phyloP scores from a whole-genome alignment of 164 flowering plant genomes.

The Buxus sempervirens region DNA sequence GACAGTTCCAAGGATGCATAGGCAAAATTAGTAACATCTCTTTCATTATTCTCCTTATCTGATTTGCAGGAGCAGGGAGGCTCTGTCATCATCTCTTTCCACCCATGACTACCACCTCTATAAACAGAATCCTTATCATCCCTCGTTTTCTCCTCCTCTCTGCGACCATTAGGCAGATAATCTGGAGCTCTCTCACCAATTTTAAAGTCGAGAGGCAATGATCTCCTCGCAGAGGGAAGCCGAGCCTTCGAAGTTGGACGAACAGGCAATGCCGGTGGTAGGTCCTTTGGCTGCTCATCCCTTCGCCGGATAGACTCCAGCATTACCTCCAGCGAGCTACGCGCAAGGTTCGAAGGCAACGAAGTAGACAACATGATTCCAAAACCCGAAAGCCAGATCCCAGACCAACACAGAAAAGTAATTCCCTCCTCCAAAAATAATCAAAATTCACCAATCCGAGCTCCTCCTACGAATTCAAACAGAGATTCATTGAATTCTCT shows the following conservation, averaged over 20 bases:
- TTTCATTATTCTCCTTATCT: slow-evolving; percentile 16
- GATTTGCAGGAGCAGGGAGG: slow-evolving; percentile 30
- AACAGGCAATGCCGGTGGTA: slow-evolving; percentile 84
- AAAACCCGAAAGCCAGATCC: background rate
- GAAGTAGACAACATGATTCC: slow-evolving; percentile 50
- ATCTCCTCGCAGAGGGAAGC: slow-evolving; percentile 53
- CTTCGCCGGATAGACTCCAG: slow-evolving; percentile 65
- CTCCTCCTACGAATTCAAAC: background rate
- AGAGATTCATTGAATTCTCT: background rate
- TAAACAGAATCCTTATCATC: slow-evolving; percentile 31
- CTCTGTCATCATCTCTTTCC: slow-evolving; percentile 37
- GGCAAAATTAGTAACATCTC: slow-evolving; percentile 6
- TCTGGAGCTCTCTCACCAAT: slow-evolving; percentile 18
- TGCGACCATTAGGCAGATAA: slow-evolving; percentile 8
- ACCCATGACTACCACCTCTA: slow-evolving; percentile 41
- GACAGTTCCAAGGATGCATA: slow-evolving; percentile 12
- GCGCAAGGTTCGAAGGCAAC: slow-evolving; percentile 35
- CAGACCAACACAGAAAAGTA: background rate
- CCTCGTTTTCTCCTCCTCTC: slow-evolving; percentile 32
- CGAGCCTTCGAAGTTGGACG: slow-evolving; percentile 73
- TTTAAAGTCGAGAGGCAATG: slow-evolving; percentile 51
- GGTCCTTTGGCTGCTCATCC: slow-evolving; percentile 65
- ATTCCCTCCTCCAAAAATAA: background rate
- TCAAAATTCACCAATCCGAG: background rate
- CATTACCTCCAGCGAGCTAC: slow-evolving; percentile 94